Evolutionary conservation across 2,329 filamentous ascomycete genomes (phyloP).

Genomic region (Coniochaeta sp.): DNA sequence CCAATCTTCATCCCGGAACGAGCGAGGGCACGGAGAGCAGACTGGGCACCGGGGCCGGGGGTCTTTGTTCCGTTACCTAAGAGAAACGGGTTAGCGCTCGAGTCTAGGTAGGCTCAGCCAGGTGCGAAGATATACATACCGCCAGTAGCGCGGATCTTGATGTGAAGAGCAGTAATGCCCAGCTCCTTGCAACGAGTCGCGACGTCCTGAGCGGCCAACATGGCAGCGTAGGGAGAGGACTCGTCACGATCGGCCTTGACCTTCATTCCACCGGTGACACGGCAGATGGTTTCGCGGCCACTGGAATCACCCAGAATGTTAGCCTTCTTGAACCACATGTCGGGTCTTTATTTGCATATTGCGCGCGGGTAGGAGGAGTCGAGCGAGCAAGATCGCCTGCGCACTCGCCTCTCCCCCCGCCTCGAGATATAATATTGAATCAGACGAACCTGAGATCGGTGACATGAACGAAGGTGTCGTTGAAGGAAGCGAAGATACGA

Average conservation of each 20-base stretch:
- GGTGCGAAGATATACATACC: constrained; percentile 48
- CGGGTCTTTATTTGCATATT: neutral
- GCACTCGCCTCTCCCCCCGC: neutral
- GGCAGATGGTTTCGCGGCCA: constrained; percentile 99
- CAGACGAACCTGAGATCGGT: constrained; percentile 91
- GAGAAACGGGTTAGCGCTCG: neutral
- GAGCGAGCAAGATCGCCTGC: neutral
- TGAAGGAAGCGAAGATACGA: constrained; percentile 95
- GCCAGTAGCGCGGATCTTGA: constrained; percentile 99
- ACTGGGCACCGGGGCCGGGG: constrained; percentile 97
- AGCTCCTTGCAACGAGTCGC: constrained; percentile 74
- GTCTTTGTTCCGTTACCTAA: constrained; percentile 97
- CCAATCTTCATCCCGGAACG: constrained; percentile 99
- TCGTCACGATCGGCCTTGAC: constrained; percentile 99
- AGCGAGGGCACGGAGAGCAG: constrained; percentile 94
- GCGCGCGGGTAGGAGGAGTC: neutral
- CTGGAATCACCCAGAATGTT: constrained; percentile 67
- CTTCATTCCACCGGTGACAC: constrained; percentile 99
- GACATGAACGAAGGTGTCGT: constrained; percentile 94
- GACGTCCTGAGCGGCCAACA: constrained; percentile 99
- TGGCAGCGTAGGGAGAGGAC: constrained; percentile 98
- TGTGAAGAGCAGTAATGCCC: constrained; percentile 87
- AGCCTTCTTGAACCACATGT: constrained; percentile 35
- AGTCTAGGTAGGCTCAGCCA: neutral
- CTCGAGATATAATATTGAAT: constrained; percentile 29